phyloP scores from a whole-genome alignment of 495 filamentous ascomycete species.

The Penicillium mononematosum region DNA sequence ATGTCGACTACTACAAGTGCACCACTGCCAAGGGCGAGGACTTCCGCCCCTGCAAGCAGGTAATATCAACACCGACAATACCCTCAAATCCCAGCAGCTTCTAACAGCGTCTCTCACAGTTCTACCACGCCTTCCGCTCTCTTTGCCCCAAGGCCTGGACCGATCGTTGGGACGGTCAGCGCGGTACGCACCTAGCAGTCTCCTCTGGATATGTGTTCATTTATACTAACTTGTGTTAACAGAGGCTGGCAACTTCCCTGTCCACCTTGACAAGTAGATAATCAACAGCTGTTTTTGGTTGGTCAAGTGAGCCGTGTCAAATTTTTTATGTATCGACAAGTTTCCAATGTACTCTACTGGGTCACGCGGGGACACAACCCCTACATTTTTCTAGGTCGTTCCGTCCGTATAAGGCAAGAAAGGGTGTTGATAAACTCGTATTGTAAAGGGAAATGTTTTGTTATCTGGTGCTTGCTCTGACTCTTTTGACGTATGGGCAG shows the following conservation, averaged over 20 bases:
- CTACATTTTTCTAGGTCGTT: constrained; percentile 24
- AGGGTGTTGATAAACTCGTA: constrained; percentile 39
- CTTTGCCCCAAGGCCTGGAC: constrained; percentile 96
- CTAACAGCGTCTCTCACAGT: constrained; percentile 52
- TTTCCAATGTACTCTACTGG: constrained; percentile 46
- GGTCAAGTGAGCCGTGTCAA: constrained; percentile 27
- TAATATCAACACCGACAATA: constrained; percentile 37
- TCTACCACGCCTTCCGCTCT: constrained; percentile 91
- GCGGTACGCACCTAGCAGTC: constrained; percentile 63
- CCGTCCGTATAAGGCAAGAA: constrained; percentile 20
- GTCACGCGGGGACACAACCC: constrained; percentile 36
- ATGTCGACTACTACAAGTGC: constrained; percentile 99
- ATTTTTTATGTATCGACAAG: constrained; percentile 42
- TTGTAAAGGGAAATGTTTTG: constrained; percentile 20
- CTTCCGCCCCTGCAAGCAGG: constrained; percentile 96
- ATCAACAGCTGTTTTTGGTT: constrained; percentile 22
- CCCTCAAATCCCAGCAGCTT: background rate
- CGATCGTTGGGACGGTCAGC: constrained; percentile 94
- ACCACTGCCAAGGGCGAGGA: constrained; percentile 98
- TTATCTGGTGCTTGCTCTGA: constrained; percentile 5
- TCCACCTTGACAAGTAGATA: constrained; percentile 45
- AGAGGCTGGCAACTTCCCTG: constrained; percentile 93
- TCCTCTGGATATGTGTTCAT: constrained; percentile 9
- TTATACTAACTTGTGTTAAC: constrained; percentile 23
- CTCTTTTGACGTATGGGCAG: background rate